Conservation (phyloP, 2,329 filamentous ascomycete genomes). For the Pestalotiopsis sp. region DNA sequence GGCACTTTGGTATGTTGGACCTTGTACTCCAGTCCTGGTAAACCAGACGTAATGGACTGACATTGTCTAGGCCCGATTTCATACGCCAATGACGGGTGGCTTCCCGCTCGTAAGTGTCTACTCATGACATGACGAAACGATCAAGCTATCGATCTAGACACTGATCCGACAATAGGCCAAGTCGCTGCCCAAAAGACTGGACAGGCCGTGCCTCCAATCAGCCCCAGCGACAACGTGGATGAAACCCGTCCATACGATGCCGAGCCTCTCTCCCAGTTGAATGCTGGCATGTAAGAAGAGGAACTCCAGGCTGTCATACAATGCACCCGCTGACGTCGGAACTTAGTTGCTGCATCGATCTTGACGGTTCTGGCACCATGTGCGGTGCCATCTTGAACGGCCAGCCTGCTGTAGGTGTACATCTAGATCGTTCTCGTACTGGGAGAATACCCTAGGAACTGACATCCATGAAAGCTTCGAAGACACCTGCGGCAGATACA, state of each 20-base stretch:
- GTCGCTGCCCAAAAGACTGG: not conserved
- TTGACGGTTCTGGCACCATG: not conserved
- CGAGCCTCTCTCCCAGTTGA: not conserved
- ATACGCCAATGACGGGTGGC: not conserved
- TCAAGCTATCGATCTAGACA: too few relatives aligned
- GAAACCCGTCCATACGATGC: not conserved
- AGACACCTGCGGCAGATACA: not conserved
- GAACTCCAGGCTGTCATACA: accelerated
- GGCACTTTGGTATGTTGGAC: not conserved
- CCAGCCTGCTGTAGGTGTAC: not conserved
- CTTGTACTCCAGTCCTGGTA: too few relatives aligned
- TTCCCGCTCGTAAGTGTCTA: not conserved
- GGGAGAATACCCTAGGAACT: not conserved
- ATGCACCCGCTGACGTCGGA: not conserved
- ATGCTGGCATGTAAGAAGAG: not conserved
- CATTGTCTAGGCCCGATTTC: not conserved
- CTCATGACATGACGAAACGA: too few relatives aligned
- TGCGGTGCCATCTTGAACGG: not conserved
- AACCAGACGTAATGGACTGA: not conserved
- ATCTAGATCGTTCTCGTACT: not conserved
- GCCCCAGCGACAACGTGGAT: not conserved
- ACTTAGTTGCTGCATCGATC: not conserved
- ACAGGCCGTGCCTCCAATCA: not conserved
- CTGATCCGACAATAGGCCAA: not conserved
- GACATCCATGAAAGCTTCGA: not conserved